phyloP scores from a whole-genome alignment of 2,329 filamentous ascomycete genomes.

The Aspergillus brunneoviolaceus region DNA sequence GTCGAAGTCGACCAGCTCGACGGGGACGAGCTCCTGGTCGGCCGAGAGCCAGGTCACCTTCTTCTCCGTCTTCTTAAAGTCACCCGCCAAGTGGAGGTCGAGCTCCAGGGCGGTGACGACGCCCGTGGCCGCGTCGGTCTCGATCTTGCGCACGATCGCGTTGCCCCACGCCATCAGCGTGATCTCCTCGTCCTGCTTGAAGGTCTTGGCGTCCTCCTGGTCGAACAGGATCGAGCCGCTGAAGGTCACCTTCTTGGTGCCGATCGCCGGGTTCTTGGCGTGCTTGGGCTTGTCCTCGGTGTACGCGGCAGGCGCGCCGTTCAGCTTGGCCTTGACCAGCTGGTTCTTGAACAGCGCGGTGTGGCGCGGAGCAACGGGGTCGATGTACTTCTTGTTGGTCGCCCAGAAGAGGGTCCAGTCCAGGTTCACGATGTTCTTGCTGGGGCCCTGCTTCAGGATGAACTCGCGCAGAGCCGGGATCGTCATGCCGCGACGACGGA shows the following conservation, averaged over 20 bases:
- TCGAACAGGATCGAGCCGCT: conserved; percentile 76
- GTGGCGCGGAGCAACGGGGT: conserved; percentile 71
- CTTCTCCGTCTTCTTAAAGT: conserved; percentile 94
- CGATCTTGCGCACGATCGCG: conserved; percentile 51
- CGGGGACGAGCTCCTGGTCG: conserved; percentile 73
- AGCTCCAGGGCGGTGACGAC: conserved; percentile 70
- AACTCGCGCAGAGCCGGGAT: conserved; percentile 51
- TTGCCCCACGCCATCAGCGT: conserved; percentile 95
- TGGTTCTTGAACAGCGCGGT: conserved; percentile 71
- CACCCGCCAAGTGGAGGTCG: conserved; percentile 86
- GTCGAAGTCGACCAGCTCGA: conserved; percentile 92
- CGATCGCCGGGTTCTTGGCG: conserved; percentile 81
- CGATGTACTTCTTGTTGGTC: conserved; percentile 77
- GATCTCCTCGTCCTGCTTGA: conserved; percentile 84
- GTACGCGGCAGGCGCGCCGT: conserved; percentile 62
- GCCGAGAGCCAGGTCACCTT: conserved; percentile 92
- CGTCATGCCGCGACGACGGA: conserved; percentile 51
- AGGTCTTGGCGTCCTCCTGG: conserved; percentile 78
- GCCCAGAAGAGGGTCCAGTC: conserved; percentile 53
- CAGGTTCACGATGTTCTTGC: conserved; percentile 50
- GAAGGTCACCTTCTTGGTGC: conserved; percentile 81
- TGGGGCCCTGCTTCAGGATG: conserved; percentile 52
- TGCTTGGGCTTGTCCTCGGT: conserved; percentile 81
- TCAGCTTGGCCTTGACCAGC: conserved; percentile 68
- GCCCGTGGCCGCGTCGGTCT: conserved; percentile 50